Evolutionary conservation across 371 early-diverging fungal genomes (phyloP), one percentile per base, ranked within the genome.

Genomic region (Lichtheimia ornata): DNA sequence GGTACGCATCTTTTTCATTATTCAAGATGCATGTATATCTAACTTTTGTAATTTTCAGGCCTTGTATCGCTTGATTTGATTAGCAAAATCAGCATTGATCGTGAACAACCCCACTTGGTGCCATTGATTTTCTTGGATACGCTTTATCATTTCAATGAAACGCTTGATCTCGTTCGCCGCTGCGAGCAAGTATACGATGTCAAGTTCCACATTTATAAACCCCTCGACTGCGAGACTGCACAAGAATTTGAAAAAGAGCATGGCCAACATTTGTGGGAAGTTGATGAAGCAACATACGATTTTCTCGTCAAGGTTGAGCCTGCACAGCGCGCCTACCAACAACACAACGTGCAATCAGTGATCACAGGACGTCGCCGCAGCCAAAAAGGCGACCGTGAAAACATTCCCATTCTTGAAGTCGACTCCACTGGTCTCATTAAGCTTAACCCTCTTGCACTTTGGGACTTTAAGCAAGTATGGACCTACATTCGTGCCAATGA

Each of bases 301-400:
- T 97, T 88, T 66, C 75, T 94, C 35, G 92, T 94, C 69, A 97
- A 97, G 69, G 96, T 94, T 20, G 97, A 97, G 66, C 96, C 96
- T 0, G 94, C 91, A 15, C 91, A 90, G 24, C 88, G 97, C 18
- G 91, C 97, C 24, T 94, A 94, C 76, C 80, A 84, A 47, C 85
- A 88, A 57, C 81, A 92, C 17, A 60, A 82, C 7, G 94, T 89
- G 22, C 79, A 81, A 44, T 91, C 90, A 5, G 85, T 93, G 43
- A 92, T 97, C 63, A 94, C 95, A 4, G 97, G 97, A 44, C 91
- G 97, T 20, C 88, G 97, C 50, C 81, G 94, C 40, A 90, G 91
- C 65, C 97, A 97, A 74, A 87, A 88, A 63, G 95, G 93, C 35
- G 93, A 89, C 55, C 90, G 97, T 24, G 84, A 83, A 43, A 64